phyloP scores from a whole-genome alignment of 768 basidiomycete species.

The Boletus sensibilis region DNA sequence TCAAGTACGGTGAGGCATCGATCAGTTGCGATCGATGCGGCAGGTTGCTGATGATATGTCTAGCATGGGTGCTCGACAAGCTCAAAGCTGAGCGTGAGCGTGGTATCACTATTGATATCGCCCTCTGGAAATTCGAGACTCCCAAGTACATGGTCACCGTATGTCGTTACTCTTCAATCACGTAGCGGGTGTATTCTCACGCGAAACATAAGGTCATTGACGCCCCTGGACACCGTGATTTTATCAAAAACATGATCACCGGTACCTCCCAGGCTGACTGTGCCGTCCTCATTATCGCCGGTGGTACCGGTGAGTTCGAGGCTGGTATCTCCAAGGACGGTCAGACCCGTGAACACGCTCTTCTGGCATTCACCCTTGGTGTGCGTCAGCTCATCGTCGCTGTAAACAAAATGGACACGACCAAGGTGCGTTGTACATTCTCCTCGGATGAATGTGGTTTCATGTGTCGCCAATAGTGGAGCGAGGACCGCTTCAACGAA shows the following conservation, averaged over 20 bases:
- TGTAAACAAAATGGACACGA: conserved; percentile 99
- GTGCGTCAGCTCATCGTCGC: conserved; percentile 99
- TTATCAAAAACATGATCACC: conserved; percentile 99
- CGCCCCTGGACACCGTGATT: conserved; percentile 99
- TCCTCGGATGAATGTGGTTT: not conserved
- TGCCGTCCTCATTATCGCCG: conserved; percentile 98
- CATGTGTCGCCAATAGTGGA: conserved; percentile 65
- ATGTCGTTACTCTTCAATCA: conserved; percentile 32
- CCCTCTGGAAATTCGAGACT: conserved; percentile 99
- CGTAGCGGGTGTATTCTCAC: not conserved
- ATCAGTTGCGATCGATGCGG: conserved; percentile 14
- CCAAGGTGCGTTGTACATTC: conserved; percentile 58
- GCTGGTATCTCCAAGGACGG: conserved; percentile 99
- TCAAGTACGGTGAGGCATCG: conserved; percentile 81
- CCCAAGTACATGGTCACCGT: conserved; percentile 94
- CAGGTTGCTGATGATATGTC: conserved; percentile 29
- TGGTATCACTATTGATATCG: conserved; percentile 99
- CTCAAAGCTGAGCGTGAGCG: conserved; percentile 99
- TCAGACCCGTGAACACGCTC: conserved; percentile 99
- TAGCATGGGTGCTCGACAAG: conserved; percentile 99
- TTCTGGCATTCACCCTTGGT: conserved; percentile 99
- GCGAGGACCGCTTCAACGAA: conserved; percentile 99
- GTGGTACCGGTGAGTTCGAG: conserved; percentile 99
- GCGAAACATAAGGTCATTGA: conserved; percentile 80
- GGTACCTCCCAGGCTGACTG: conserved; percentile 99